phyloP scores from a whole-genome alignment of 345 rosid species.

The Geranium rotundifolium region DNA sequence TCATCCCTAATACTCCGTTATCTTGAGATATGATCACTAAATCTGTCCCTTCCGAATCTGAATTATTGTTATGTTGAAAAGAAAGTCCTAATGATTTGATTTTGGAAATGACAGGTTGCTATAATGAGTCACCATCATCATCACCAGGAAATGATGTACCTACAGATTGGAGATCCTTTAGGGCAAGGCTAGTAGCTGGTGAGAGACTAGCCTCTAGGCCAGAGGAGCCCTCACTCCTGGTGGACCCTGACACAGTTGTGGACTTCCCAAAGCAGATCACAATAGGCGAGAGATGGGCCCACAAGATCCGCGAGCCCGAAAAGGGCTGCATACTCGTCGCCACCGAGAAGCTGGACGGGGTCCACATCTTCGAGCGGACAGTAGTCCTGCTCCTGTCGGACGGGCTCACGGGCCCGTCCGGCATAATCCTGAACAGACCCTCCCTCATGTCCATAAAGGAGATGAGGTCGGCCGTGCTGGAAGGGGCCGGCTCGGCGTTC shows the following conservation, averaged over 20 bases:
- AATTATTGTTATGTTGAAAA: background rate
- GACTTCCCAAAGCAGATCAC: constrained; percentile 21
- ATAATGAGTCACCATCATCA: constrained; percentile 27
- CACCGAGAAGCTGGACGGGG: constrained; percentile 80
- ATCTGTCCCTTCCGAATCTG: background rate
- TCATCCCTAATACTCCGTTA: too few species aligned
- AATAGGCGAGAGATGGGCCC: constrained; percentile 71
- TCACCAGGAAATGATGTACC: constrained; percentile 16
- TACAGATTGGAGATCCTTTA: constrained; percentile 64
- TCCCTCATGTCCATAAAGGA: constrained; percentile 74
- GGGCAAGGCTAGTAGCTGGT: constrained; percentile 62
- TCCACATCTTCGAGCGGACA: constrained; percentile 72
- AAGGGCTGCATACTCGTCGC: constrained; percentile 80
- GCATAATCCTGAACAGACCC: constrained; percentile 80
- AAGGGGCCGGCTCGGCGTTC: constrained; percentile 52
- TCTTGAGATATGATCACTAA: background rate
- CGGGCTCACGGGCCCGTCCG: constrained; percentile 63
- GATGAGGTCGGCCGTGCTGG: constrained; percentile 40
- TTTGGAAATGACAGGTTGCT: constrained; percentile 35
- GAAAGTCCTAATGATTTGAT: too few species aligned
- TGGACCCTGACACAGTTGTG: constrained; percentile 24
- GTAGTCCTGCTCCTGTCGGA: constrained; percentile 67
- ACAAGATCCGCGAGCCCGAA: constrained; percentile 61
- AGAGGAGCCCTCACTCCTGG: constrained; percentile 20
- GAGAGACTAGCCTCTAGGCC: constrained; percentile 31